Percentiles rank a stretch among this genome's conserved stretches.
phyloP scores from a whole-genome alignment of 2,329 filamentous ascomycete genomes.

The Zymoseptoria tritici region DNA sequence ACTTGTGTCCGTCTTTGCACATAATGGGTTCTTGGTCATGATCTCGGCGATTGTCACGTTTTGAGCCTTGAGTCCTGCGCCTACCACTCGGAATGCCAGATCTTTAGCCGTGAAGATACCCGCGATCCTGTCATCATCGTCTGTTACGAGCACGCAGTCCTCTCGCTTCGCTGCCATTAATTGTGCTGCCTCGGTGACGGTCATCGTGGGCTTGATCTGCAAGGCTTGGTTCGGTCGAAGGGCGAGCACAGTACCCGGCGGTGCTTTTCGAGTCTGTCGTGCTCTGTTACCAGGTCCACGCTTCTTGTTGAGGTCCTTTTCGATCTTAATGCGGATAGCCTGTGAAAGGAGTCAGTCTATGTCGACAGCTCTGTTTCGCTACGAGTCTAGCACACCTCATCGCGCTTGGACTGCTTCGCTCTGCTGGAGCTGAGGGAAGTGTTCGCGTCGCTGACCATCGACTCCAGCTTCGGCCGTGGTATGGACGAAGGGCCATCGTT shows the following conservation, averaged over 20 bases:
- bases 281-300: constrained; percentile 71
- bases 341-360: constrained; percentile 33
- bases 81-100: constrained; percentile 92
- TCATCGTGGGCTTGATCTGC: constrained; percentile 93
- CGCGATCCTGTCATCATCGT: constrained; percentile 94
- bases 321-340: constrained; percentile 95
- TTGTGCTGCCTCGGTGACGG: constrained; percentile 91
- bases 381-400: constrained; percentile 66
- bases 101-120: constrained; percentile 99
- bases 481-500: constrained; percentile 61
- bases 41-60: constrained; percentile 94
- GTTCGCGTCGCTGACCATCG: constrained; percentile 44
- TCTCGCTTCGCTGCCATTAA: constrained; percentile 98
- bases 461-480: constrained; percentile 61
- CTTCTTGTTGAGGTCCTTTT: constrained; percentile 97
- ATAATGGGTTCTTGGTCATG: constrained; percentile 99
- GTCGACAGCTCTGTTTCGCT: not conserved
- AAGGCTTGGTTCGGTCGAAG: constrained; percentile 91
- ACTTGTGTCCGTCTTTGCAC: constrained; percentile 93
- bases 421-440: constrained; percentile 86
- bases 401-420: constrained; percentile 92
- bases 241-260: constrained; percentile 90
- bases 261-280: constrained; percentile 82
- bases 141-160: constrained; percentile 94
- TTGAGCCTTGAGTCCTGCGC: constrained; percentile 77